Evolutionary conservation across 352 stramenopile genomes (phyloP).

Genomic region (Pythium diclinum): DNA sequence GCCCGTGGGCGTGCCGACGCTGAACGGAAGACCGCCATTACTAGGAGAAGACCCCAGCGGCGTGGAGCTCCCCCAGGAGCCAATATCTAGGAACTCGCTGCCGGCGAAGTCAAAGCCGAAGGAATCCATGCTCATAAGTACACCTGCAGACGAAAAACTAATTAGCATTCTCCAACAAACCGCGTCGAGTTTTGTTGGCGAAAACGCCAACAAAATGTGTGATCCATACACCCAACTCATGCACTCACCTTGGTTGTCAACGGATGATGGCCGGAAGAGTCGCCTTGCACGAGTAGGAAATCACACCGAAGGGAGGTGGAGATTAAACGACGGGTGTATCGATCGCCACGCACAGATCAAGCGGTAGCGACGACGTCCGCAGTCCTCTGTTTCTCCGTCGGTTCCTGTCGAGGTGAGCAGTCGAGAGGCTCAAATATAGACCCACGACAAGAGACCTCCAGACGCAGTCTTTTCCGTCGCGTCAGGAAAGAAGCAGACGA

Average conservation of each 20-base stretch:
- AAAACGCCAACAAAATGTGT: not conserved
- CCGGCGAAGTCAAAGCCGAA: slow-evolving; percentile 82
- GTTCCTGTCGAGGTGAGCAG: not conserved
- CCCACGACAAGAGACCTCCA: slow-evolving; percentile 6
- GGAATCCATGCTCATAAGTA: slow-evolving; percentile 57
- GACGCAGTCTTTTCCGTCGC: slow-evolving; percentile 1
- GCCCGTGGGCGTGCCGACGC: slow-evolving; percentile 79
- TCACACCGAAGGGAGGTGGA: not conserved
- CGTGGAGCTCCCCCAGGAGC: slow-evolving; percentile 63
- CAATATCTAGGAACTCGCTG: slow-evolving; percentile 71
- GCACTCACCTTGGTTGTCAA: slow-evolving; percentile 5
- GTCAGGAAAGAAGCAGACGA: not conserved
- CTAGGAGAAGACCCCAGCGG: slow-evolving; percentile 69
- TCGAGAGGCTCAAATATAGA: slow-evolving; percentile 12
- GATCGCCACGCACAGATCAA: not conserved
- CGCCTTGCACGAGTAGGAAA: not conserved
- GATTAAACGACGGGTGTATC: not conserved
- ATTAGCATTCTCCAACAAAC: slow-evolving; percentile 4
- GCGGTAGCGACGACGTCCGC: not conserved
- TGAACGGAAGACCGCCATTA: slow-evolving; percentile 67
- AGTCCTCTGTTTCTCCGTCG: not conserved
- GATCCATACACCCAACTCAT: not conserved
- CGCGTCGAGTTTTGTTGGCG: not conserved
- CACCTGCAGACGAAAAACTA: not conserved
- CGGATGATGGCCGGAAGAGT: slow-evolving; percentile 2